These are phyloP conservation scores for Musa schizocarpa DNA, from an alignment of 176 grass and related monocot genomes.

Conservation along the genomic window DNA sequence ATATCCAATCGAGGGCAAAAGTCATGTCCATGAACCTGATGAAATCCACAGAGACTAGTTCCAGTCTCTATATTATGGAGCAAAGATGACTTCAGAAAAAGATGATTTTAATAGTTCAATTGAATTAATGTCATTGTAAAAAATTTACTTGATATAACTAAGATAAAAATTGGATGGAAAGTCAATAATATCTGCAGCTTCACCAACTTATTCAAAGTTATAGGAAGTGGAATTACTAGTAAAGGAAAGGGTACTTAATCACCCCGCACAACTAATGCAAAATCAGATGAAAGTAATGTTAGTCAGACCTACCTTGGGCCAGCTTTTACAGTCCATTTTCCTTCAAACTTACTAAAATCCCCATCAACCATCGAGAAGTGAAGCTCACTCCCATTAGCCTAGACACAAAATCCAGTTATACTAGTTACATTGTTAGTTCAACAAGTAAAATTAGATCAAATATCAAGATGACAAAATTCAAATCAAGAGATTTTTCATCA, in stretches of 20 bases:
- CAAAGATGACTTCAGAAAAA: no score
- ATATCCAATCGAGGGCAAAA: not conserved
- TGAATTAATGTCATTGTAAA: no score
- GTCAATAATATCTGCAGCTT: no score
- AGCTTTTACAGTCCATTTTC: conserved; percentile 74
- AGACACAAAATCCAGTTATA: not conserved
- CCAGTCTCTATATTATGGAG: no score
- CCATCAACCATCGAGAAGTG: conserved; percentile 93
- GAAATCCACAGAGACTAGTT: no score
- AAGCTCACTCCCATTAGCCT: conserved; percentile 75
- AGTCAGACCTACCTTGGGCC: conserved; percentile 48
- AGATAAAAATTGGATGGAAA: no score
- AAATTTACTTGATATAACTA: no score
- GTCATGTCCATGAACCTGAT: not conserved
- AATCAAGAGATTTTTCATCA: not conserved
- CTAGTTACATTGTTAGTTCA: not conserved
- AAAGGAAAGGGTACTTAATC: not conserved
- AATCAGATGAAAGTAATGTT: not conserved
- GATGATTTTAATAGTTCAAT: no score
- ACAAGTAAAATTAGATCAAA: not conserved
- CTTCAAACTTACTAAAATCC: conserved; percentile 97
- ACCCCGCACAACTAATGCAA: not conserved
- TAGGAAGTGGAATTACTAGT: not conserved
- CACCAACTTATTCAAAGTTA: not conserved
- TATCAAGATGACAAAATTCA: conserved; percentile 2